A percentile compares a stretch with the other conserved stretches of the same genome.
phyloP scores from a whole-genome alignment of 148 eudicot species.

The Camellia japonica region DNA sequence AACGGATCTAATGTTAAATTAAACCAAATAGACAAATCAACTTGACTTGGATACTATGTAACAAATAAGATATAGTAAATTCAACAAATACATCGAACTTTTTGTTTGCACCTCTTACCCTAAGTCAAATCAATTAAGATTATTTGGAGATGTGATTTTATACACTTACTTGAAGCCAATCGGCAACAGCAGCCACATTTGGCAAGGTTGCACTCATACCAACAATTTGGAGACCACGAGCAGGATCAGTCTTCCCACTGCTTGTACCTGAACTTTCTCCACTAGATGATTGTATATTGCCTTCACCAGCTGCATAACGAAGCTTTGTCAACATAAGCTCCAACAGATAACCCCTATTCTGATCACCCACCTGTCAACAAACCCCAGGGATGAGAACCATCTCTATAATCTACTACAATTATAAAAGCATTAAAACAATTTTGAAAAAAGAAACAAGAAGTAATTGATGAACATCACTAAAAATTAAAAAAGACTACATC shows the following conservation, averaged over 20 bases:
- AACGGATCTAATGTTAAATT: background rate
- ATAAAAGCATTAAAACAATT: background rate
- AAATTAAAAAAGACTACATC: slow-evolving; percentile 2
- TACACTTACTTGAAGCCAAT: slow-evolving; percentile 93
- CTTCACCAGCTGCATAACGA: slow-evolving; percentile 97
- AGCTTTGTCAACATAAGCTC: slow-evolving; percentile 97
- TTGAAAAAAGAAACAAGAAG: background rate
- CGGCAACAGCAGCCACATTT: slow-evolving; percentile 95
- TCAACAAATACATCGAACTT: background rate
- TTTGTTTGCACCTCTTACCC: background rate
- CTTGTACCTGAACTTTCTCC: slow-evolving; percentile 88
- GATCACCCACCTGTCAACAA: slow-evolving; percentile 87
- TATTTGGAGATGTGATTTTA: background rate
- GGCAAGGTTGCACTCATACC: slow-evolving; percentile 99
- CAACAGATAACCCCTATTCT: slow-evolving; percentile 92
- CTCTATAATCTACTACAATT: slow-evolving; percentile 15
- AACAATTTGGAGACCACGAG: slow-evolving; percentile 90
- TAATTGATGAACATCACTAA: background rate
- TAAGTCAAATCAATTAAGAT: slow-evolving; percentile 4
- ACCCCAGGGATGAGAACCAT: slow-evolving; percentile 19
- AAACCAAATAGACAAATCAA: background rate
- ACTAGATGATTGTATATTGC: slow-evolving; percentile 68
- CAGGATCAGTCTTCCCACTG: slow-evolving; percentile 72
- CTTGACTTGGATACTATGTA: background rate
- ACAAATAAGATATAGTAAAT: background rate